Evolutionary conservation across 2,329 filamentous ascomycete genomes (phyloP).

Genomic region (Colletotrichum sansevieriae): DNA sequence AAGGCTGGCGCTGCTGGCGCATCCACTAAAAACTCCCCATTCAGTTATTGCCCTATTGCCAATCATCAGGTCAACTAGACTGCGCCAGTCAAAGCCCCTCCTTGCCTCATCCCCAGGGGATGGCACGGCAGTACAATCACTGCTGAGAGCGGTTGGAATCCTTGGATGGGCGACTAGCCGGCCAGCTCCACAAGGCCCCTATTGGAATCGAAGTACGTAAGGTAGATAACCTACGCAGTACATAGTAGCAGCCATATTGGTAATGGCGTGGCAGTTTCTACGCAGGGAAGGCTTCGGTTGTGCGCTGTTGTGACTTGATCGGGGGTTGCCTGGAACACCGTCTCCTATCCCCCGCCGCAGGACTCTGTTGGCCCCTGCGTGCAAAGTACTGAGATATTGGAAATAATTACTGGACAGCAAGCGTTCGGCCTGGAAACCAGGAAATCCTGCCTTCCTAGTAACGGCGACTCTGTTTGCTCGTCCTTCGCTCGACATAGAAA

Average conservation of each 20-base stretch:
- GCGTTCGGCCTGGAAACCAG: neutral
- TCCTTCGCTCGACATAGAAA: slow-evolving; percentile 20
- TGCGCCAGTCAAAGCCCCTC: slow-evolving; percentile 3
- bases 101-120: slow-evolving; percentile 5
- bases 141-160: neutral
- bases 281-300: slow-evolving; percentile 7
- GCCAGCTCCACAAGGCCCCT: slow-evolving; percentile 17
- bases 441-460: neutral
- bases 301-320: neutral
- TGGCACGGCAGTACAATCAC: slow-evolving; percentile 20
- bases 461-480: slow-evolving; percentile 6
- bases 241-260: neutral
- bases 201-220: neutral
- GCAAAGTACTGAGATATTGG: neutral
- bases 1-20: slow-evolving; percentile 1
- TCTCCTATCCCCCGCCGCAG: slow-evolving; percentile 6
- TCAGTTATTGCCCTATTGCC: neutral
- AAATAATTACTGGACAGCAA: neutral
- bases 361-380: neutral
- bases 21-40: slow-evolving; percentile 15
- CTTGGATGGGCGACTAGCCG: slow-evolving; percentile 5
- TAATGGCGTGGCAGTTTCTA: slow-evolving; percentile 10
- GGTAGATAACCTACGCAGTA: neutral
- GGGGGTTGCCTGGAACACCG: slow-evolving; percentile 20
- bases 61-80: too few species aligned